Evolutionary conservation across 2,329 filamentous ascomycete species (phyloP).

Genomic region (Phaeosphaeria sp.): DNA sequence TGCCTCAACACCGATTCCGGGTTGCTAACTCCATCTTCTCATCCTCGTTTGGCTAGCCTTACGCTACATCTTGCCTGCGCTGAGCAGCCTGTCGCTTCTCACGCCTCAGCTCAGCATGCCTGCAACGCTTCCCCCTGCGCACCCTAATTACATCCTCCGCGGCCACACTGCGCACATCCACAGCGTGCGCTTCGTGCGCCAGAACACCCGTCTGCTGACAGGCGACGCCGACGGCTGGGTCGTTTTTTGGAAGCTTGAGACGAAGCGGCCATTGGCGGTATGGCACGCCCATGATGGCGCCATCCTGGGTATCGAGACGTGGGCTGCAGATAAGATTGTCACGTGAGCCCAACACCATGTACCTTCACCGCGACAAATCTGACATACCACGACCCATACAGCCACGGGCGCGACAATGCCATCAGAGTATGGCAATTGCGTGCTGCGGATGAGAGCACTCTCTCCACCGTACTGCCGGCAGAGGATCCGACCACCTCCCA

Average conservation of each 20-base stretch:
- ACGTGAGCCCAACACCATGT: conserved; percentile 66
- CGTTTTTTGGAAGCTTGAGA: conserved; percentile 82
- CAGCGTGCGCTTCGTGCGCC: conserved; percentile 72
- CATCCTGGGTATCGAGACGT: conserved; percentile 75
- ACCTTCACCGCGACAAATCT: no score
- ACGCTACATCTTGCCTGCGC: no score
- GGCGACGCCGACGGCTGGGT: conserved; percentile 92
- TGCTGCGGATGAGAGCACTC: conserved; percentile 63
- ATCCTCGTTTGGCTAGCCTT: no score
- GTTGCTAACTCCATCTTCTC: no score
- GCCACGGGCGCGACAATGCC: conserved; percentile 88
- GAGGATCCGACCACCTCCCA: conserved; percentile 60
- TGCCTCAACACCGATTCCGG: no score
- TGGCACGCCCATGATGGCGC: conserved; percentile 85
- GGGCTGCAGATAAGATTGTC: conserved; percentile 76
- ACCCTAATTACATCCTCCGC: conserved; percentile 75
- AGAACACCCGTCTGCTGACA: conserved; percentile 79
- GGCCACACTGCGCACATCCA: conserved; percentile 86
- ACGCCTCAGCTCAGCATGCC: conserved; percentile 7
- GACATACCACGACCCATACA: conserved; percentile 53
- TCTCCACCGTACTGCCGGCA: conserved; percentile 75
- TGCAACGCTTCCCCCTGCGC: conserved; percentile 55
- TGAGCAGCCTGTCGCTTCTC: no score
- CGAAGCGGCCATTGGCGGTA: conserved; percentile 79
- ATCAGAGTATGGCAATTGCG: conserved; percentile 83